Conservation (phyloP, 805 yeast genomes). For the Spathaspora sp. region DNA sequence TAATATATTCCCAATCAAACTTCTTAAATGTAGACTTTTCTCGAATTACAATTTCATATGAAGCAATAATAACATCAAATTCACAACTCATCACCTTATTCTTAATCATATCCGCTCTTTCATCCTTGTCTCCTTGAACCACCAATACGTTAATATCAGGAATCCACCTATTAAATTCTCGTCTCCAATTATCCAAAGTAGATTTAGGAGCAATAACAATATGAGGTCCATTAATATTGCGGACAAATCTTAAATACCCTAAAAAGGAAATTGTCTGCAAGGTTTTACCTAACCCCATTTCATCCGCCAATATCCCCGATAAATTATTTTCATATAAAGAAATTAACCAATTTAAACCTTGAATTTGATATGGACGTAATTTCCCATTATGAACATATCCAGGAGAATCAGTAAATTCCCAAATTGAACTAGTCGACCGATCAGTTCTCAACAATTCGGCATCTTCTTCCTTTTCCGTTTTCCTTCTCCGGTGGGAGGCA, state of each 20-base stretch:
- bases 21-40: slow-evolving; percentile 67
- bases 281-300: slow-evolving; percentile 84
- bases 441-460: slow-evolving; percentile 62
- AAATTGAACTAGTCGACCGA: slow-evolving; percentile 26
- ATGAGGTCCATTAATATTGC: slow-evolving; percentile 65
- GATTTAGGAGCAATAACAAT: slow-evolving; percentile 77
- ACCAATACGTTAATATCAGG: slow-evolving; percentile 73
- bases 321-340: slow-evolving; percentile 63
- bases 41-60: slow-evolving; percentile 73
- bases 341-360: slow-evolving; percentile 78
- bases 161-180: slow-evolving; percentile 77
- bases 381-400: slow-evolving; percentile 48
- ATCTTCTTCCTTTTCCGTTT: slow-evolving; percentile 77
- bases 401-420: slow-evolving; percentile 52
- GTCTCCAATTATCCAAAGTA: slow-evolving; percentile 75
- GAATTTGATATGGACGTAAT: slow-evolving; percentile 72
- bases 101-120: slow-evolving; percentile 53
- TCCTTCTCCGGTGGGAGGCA: slow-evolving; percentile 36
- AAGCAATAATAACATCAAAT: slow-evolving; percentile 68
- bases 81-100: slow-evolving; percentile 51
- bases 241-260: slow-evolving; percentile 65
- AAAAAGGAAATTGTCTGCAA: slow-evolving; percentile 74
- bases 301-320: slow-evolving; percentile 79
- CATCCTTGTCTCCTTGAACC: slow-evolving; percentile 71
- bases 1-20: slow-evolving; percentile 71